Evolutionary conservation across 176 grass and related monocot species (phyloP).

Genomic region (Alloteropsis semialata): DNA sequence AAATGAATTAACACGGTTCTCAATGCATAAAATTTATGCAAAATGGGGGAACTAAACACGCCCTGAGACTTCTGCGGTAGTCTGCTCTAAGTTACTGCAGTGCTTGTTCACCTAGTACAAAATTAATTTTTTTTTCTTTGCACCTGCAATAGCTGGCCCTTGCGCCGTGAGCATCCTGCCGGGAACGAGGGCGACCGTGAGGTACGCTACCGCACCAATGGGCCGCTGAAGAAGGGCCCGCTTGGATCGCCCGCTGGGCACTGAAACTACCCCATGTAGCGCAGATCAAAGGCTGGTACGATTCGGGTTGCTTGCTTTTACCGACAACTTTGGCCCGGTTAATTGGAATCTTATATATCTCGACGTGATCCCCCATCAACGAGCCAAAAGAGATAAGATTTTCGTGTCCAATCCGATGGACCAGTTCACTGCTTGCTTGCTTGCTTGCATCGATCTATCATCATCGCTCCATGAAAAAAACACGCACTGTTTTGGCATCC

Average conservation of each 20-base stretch:
- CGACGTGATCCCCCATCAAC: neutral
- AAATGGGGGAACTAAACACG: too few relatives aligned
- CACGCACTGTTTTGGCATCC: neutral
- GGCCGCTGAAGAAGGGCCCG: neutral
- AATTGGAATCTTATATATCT: neutral
- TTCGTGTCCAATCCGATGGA: neutral
- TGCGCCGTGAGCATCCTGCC: neutral
- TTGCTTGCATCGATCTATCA: neutral
- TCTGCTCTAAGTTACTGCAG: neutral
- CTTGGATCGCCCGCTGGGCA: neutral
- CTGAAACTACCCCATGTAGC: neutral
- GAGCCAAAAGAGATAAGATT: conserved; percentile 5
- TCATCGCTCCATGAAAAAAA: neutral
- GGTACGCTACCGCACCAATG: neutral
- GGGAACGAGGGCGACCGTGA: neutral
- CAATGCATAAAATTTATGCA: too few relatives aligned
- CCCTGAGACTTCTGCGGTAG: too few relatives aligned
- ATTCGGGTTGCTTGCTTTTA: neutral
- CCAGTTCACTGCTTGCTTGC: neutral
- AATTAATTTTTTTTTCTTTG: neutral
- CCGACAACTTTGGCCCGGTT: conserved; percentile 27
- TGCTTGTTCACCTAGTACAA: neutral
- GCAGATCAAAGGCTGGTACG: neutral
- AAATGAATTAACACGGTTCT: too few relatives aligned
- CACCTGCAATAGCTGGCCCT: neutral